Evolutionary conservation across 179 eudicot genomes (phyloP).

Genomic region (Silene coronaria): DNA sequence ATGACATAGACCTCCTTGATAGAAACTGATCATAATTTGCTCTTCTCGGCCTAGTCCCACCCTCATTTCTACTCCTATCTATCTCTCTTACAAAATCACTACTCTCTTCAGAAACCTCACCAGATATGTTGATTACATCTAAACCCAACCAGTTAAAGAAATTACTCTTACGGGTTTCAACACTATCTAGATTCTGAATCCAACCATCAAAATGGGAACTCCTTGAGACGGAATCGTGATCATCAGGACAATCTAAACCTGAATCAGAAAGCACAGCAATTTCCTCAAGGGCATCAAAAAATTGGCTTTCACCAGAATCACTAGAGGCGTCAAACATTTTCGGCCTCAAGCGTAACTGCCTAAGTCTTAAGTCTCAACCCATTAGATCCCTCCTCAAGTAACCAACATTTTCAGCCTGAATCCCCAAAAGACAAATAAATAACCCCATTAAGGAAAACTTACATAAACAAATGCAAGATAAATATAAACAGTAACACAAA

Average conservation of each 20-base stretch:
- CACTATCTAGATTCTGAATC: slow-evolving; percentile 52
- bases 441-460: slow-evolving; percentile 18
- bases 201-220: slow-evolving; percentile 45
- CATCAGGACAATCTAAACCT: slow-evolving; percentile 5
- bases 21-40: slow-evolving; percentile 32
- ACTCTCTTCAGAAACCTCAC: slow-evolving; percentile 24
- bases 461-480: slow-evolving; percentile 11
- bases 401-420: slow-evolving; percentile 31
- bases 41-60: too few species aligned
- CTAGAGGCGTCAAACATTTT: slow-evolving; percentile 49
- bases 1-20: slow-evolving; percentile 39
- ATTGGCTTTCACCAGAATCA: slow-evolving; percentile 42
- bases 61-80: slow-evolving; percentile 28
- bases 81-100: slow-evolving; percentile 21
- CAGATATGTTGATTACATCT: slow-evolving; percentile 20
- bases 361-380: slow-evolving; percentile 47
- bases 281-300: slow-evolving; percentile 61
- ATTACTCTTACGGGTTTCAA: slow-evolving; percentile 50
- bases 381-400: slow-evolving; percentile 48
- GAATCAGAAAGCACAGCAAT: slow-evolving; percentile 14
- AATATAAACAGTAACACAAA: slow-evolving; percentile 28
- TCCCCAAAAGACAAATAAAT: slow-evolving; percentile 35
- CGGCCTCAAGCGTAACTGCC: slow-evolving; percentile 26
- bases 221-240: slow-evolving; percentile 20
- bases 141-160: slow-evolving; percentile 57